These are phyloP conservation scores for Dothiorella sarmentorum DNA, from an alignment of 2,329 filamentous ascomycete species.

Conservation along the genomic window DNA sequence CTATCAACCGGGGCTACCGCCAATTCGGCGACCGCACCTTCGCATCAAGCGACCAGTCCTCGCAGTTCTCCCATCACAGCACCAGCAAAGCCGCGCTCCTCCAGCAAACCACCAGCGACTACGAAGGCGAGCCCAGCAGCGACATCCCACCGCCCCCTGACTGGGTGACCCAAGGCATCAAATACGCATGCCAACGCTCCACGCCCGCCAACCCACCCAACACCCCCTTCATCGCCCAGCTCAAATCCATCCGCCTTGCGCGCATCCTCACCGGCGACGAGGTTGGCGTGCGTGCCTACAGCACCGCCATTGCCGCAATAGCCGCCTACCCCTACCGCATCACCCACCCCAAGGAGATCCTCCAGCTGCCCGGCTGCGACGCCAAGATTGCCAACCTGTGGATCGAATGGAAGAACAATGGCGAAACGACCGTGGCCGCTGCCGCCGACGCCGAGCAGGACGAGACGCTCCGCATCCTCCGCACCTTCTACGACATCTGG, in stretches of 20 bases:
- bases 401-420: constrained; percentile 64
- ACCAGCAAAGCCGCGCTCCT: constrained; percentile 45
- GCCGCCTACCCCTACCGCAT: constrained; percentile 71
- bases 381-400: constrained; percentile 75
- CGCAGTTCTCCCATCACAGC: constrained; percentile 22
- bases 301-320: constrained; percentile 77
- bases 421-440: constrained; percentile 57
- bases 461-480: constrained; percentile 60
- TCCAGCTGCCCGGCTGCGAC: constrained; percentile 72
- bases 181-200: constrained; percentile 77
- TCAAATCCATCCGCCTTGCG: constrained; percentile 70
- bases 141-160: constrained; percentile 65
- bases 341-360: constrained; percentile 42
- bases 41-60: constrained; percentile 6
- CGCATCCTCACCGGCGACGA: constrained; percentile 70
- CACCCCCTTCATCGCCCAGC: constrained; percentile 65
- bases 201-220: constrained; percentile 71
- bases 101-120: constrained; percentile 73
- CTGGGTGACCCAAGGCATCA: constrained; percentile 61
- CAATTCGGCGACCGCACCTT: constrained; percentile 35
- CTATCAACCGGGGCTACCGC: constrained; percentile 25
- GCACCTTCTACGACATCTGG: constrained; percentile 80
- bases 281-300: constrained; percentile 81
- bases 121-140: constrained; percentile 54
- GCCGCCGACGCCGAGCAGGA: constrained; percentile 63